These are phyloP conservation scores for Yarrowia divulgata DNA, from an alignment of 805 yeast species.

Conservation along the genomic window DNA sequence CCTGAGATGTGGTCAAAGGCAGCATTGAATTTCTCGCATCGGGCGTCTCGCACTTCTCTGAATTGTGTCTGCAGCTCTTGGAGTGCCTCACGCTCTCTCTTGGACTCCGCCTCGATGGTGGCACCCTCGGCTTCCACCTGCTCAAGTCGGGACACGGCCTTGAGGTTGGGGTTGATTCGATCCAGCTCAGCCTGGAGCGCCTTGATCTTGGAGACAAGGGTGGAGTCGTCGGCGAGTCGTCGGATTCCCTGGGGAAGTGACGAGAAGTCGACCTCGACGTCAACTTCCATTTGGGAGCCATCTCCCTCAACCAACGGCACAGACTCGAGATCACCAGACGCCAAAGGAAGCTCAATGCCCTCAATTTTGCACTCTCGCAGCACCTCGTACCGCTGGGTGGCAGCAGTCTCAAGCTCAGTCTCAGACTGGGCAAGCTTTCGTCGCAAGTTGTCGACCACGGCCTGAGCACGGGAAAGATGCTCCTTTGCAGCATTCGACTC, in stretches of 20 bases:
- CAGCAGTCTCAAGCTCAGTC: constrained; percentile 45
- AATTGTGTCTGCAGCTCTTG: constrained; percentile 54
- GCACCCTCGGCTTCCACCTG: constrained; percentile 69
- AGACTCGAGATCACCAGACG: constrained; percentile 64
- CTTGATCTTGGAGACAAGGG: constrained; percentile 45
- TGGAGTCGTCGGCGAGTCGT: constrained; percentile 14
- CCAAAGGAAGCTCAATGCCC: constrained; percentile 67
- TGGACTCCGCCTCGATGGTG: constrained; percentile 70
- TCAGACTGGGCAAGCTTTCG: constrained; percentile 42
- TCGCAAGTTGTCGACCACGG: constrained; percentile 40
- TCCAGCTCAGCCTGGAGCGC: constrained; percentile 47
- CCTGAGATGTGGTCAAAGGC: constrained; percentile 81
- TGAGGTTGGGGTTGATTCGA: constrained; percentile 75
- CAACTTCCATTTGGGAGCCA: constrained; percentile 48
- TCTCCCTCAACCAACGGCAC: constrained; percentile 65
- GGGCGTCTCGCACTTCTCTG: constrained; percentile 62
- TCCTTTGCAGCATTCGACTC: constrained; percentile 17
- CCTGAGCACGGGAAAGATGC: constrained; percentile 28
- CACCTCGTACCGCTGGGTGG: constrained; percentile 26
- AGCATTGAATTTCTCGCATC: constrained; percentile 68
- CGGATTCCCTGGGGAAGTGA: constrained; percentile 46
- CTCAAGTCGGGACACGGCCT: constrained; percentile 76
- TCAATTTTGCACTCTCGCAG: constrained; percentile 79
- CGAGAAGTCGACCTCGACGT: constrained; percentile 44
- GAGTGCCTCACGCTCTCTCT: constrained; percentile 61